These are phyloP conservation scores for Carex myosuroides DNA, from an alignment of 176 grass and related monocot genomes.

Conservation along the genomic window DNA sequence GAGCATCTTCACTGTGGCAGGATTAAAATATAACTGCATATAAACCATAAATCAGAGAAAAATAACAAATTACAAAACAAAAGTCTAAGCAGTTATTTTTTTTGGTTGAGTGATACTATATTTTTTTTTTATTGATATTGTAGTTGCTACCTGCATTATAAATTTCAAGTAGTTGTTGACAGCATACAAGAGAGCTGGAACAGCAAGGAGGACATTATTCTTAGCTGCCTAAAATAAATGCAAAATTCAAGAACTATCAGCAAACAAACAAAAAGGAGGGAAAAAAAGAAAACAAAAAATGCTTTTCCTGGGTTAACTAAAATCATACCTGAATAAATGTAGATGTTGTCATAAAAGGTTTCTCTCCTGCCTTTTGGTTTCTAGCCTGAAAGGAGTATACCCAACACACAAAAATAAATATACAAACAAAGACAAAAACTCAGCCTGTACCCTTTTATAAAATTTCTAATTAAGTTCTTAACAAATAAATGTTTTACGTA, in stretches of 20 bases:
- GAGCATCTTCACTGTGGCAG: slow-evolving; percentile 96
- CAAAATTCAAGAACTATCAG: slow-evolving; percentile 13
- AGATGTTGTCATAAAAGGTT: slow-evolving; percentile 60
- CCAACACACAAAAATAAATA: slow-evolving; percentile 15
- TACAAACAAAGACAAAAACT: not conserved
- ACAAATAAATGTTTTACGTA: not conserved
- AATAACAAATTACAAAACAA: not conserved
- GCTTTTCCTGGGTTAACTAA: not conserved
- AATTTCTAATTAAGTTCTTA: not conserved
- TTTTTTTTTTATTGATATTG: not conserved
- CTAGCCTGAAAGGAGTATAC: slow-evolving; percentile 50
- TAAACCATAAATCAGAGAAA: slow-evolving; percentile 33
- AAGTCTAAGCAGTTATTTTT: not conserved
- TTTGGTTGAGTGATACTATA: not conserved
- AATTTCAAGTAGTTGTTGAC: slow-evolving; percentile 99
- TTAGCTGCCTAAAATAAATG: slow-evolving; percentile 59
- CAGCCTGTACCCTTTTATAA: not conserved
- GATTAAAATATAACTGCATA: slow-evolving; percentile 97
- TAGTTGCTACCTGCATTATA: slow-evolving; percentile 81
- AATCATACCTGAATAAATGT: slow-evolving; percentile 65
- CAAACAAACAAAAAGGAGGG: not conserved
- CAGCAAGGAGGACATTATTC: slow-evolving; percentile 85
- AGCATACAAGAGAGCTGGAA: slow-evolving; percentile 95
- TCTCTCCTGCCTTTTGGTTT: slow-evolving; percentile 68
- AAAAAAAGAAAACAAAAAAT: not conserved